Evolutionary conservation across 1,284 basidiomycete species (phyloP), one percentile per base, ranked within the genome.

Genomic region (Leccinum subrobustum): DNA sequence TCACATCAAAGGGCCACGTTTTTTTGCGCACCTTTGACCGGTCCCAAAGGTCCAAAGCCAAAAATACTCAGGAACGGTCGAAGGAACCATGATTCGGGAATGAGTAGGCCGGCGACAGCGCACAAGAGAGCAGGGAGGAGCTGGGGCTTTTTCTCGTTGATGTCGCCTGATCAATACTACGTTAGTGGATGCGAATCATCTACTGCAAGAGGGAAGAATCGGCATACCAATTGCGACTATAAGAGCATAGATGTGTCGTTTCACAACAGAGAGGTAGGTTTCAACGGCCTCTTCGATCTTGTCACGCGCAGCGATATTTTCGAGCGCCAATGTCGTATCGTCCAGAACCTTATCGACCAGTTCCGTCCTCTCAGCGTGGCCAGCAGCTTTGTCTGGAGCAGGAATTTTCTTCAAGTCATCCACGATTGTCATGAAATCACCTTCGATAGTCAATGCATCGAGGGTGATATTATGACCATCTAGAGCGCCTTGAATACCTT

Each of bases 81-180:
- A 1, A 67, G 61, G 11, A 68, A 53, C 65, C 67, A 67, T 8
- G 31, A 31, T 9, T 68, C 37, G 1, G 61, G 66, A 51, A 67
- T 31, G 14, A 68, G 59, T 29, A 67, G 6, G 14, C 4, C 29
- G 1, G 35, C 27, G 9, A 68, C 54, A n/a, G 59, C 25, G 18
- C 57, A 64, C 12, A 18, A 8, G 14, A 67, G 57, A 9, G 4
- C 7, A 2, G 57, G 52, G 6, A 67, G 31, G 16, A 68, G 51
- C 6, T 54, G 4, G 3, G 67, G 67, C 39, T 67, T 6, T 23
- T 60, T 58, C 12, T 60, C 61, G 8, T 61, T 67, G 56, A 64
- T 68, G 23, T 67, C 64, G 1, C 65, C 67, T 68, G 14, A 4
- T 51, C 14, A 4, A 51, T n/a, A 20, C 20, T 27, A 16, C 6